phyloP scores from a whole-genome alignment of 768 basidiomycete genomes.

The Hortiboletus flavorubellus region DNA sequence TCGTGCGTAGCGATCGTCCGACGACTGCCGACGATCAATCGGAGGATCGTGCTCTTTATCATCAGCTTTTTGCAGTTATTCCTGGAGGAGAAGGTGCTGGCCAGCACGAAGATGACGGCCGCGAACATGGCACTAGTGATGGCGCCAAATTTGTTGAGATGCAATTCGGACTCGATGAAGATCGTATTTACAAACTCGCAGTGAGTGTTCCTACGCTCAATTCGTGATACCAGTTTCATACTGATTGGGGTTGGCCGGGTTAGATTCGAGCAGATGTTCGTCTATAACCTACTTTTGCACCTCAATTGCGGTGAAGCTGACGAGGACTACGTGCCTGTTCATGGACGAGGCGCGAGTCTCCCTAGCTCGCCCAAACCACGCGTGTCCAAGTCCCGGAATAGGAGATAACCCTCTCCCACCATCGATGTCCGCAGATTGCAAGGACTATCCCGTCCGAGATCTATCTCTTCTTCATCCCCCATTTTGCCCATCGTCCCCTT shows the following conservation, averaged over 20 bases:
- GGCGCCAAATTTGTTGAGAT: constrained; percentile 87
- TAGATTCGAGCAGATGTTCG: constrained; percentile 87
- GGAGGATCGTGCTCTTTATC: constrained; percentile 82
- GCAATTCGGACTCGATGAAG: constrained; percentile 83
- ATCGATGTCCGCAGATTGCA: background rate
- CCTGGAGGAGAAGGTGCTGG: constrained; percentile 70
- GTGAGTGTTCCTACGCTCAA: constrained; percentile 46
- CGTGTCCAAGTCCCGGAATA: constrained; percentile 53
- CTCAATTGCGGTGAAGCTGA: constrained; percentile 77
- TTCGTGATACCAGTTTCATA: constrained; percentile 1
- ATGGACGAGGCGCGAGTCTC: constrained; percentile 72
- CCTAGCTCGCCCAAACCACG: constrained; percentile 43
- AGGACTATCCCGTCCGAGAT: background rate
- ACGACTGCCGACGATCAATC: constrained; percentile 79
- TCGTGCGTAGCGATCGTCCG: constrained; percentile 73
- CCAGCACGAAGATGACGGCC: constrained; percentile 83
- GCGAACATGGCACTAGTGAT: constrained; percentile 87
- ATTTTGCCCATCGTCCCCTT: background rate
- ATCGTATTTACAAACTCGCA: constrained; percentile 90
- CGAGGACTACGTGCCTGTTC: constrained; percentile 68
- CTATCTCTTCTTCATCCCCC: background rate
- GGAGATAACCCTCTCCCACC: constrained; percentile 32
- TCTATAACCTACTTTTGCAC: constrained; percentile 78
- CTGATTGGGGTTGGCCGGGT: constrained; percentile 6
- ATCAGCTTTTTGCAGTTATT: constrained; percentile 91